Evolutionary conservation across 2,329 filamentous ascomycete species (phyloP), one percentile per base, ranked within the genome.

Genomic region (Calonectria honghensis): DNA sequence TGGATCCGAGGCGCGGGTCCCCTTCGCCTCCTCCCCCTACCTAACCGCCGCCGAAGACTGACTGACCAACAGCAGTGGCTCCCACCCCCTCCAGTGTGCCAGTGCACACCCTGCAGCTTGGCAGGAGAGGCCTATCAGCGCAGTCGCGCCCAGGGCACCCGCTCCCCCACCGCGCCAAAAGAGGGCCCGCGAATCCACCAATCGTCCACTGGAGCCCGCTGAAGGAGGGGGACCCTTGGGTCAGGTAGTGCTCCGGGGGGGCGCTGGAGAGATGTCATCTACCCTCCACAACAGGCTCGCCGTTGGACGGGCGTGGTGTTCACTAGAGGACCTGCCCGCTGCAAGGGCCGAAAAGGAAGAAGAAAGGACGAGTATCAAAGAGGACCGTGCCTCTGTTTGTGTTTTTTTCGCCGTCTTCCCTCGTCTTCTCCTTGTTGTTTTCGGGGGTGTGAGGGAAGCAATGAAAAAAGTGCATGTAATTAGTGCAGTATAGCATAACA

Each of bases 191-290:
- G 51, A 37, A 61, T 66, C 67, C 59, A 66, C 59, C 72, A 70
- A 70, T 70, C 48, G 52, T 27, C 61, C 59, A 24, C 20, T 70
- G 59, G 59, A 70, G 35, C 50, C 72, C 57, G 54, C 61, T 57
- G 54, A 61, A 45, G 57, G 37, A 27, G 29, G 39, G n/a, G 48
- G 45, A 67, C 48, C 64, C 45, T 52, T 61, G 57, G 32, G 31
- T n/a, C 29, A 35, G 20, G 48, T 67, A 35, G 45, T 39, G 29
- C 63, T 66, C 63, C 27, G 45, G 54, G 9, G 27, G 54, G 54
- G 29, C 32, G 59, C 39, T 64, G 57, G 32, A 39, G 31, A 59
- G 57, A 61, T 61, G 57, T 61, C 57, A 61, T 61, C 57, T 61
- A 39, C 57, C n/a, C 32, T 61, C 57, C 57, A 27, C 57, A 61